These are phyloP conservation scores for Rhinocladiella similis DNA, from an alignment of 2,329 filamentous ascomycete genomes.

Conservation along the genomic window DNA sequence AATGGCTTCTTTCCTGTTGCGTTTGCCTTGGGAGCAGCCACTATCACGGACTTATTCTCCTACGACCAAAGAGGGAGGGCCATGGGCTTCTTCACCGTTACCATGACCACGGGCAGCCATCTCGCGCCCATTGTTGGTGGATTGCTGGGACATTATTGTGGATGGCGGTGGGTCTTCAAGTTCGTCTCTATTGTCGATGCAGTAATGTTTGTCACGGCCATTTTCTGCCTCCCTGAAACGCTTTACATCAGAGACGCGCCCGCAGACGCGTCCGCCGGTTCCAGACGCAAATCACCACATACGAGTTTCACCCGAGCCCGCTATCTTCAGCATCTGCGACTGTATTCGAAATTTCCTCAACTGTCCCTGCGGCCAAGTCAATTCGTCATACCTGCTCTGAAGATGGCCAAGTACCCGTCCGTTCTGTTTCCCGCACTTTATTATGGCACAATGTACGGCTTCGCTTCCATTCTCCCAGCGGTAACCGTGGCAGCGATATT, in stretches of 20 bases:
- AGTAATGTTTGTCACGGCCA: slow-evolving; percentile 29
- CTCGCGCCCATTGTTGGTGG: slow-evolving; percentile 33
- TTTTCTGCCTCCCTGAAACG: slow-evolving; percentile 35
- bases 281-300: too few species aligned
- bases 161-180: slow-evolving; percentile 31
- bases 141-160: slow-evolving; percentile 23
- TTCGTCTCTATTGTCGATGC: slow-evolving; percentile 33
- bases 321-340: slow-evolving; percentile 25
- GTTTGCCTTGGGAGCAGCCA: slow-evolving; percentile 35
- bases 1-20: slow-evolving; percentile 34
- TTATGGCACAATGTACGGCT: slow-evolving; percentile 35
- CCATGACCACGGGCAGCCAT: slow-evolving; percentile 33
- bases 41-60: slow-evolving; percentile 35
- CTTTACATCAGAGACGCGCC: slow-evolving; percentile 28
- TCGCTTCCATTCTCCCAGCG: slow-evolving; percentile 35
- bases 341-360: slow-evolving; percentile 20
- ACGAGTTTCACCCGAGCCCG: slow-evolving; percentile 5
- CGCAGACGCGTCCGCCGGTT: too few species aligned
- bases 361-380: slow-evolving; percentile 19
- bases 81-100: slow-evolving; percentile 35
- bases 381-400: slow-evolving; percentile 31
- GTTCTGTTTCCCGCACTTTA: slow-evolving; percentile 36
- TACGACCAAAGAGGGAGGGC: slow-evolving; percentile 34
- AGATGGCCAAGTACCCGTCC: slow-evolving; percentile 34
- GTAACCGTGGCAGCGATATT: slow-evolving; percentile 37